A percentile compares a stretch with the other conserved stretches of the same genome.
phyloP scores from a whole-genome alignment of 1,284 basidiomycete genomes.

The Kwoniella shivajii region DNA sequence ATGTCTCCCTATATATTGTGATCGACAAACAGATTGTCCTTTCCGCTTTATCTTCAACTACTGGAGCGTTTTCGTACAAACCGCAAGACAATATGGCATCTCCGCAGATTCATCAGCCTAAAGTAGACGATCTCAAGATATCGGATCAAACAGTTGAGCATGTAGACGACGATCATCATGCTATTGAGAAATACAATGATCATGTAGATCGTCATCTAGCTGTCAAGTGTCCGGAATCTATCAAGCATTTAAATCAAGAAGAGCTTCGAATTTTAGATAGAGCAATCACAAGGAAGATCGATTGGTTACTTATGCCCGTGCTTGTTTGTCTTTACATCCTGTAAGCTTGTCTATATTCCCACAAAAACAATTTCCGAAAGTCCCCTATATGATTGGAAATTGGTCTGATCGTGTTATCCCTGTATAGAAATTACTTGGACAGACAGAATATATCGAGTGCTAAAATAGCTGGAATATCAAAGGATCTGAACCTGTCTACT shows the following conservation, averaged over 20 bases:
- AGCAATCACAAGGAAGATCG: conserved; percentile 38
- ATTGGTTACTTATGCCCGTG: conserved; percentile 38
- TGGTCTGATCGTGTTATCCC: not conserved
- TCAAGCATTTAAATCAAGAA: conserved; percentile 30
- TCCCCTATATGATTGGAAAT: not conserved
- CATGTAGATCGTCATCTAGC: conserved; percentile 32
- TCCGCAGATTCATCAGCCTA: no score
- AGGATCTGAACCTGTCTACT: conserved; percentile 34
- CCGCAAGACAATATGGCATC: no score
- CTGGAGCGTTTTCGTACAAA: no score
- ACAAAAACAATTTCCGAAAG: not conserved
- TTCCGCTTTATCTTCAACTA: no score
- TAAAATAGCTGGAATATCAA: conserved; percentile 38
- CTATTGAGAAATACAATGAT: not conserved
- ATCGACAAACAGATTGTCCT: no score
- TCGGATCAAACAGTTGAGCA: not conserved
- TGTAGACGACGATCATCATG: not conserved
- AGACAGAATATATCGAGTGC: conserved; percentile 41
- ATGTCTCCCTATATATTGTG: no score
- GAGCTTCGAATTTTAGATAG: conserved; percentile 39
- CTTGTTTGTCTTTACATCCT: conserved; percentile 29
- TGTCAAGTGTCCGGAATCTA: conserved; percentile 33
- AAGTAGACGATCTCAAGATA: not conserved
- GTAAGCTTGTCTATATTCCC: conserved; percentile 19
- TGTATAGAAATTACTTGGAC: conserved; percentile 31